Evolutionary conservation across 1,284 basidiomycete species (phyloP).

Genomic region (Macrocystidia cucumis): DNA sequence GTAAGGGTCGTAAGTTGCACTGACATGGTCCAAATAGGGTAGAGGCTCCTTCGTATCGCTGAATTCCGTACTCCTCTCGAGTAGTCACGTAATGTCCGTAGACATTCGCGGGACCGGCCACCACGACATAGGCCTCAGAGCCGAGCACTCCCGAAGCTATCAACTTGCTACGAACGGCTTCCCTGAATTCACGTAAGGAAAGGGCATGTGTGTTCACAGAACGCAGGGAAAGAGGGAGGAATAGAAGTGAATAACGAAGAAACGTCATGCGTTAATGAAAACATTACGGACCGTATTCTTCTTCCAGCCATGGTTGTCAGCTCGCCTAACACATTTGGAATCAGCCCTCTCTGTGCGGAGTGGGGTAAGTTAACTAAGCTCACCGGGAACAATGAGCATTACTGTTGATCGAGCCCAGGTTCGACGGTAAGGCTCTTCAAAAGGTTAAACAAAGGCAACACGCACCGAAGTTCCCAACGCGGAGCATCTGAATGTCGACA

Average conservation of each 20-base stretch:
- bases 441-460: slow-evolving; percentile 5
- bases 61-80: slow-evolving; percentile 66
- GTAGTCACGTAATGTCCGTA: slow-evolving; percentile 76
- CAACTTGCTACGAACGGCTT: slow-evolving; percentile 51
- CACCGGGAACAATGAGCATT: slow-evolving; percentile 70
- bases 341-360: no score
- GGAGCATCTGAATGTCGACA: slow-evolving; percentile 75
- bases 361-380: no score
- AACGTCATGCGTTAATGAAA: slow-evolving; percentile 5
- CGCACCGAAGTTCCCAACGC: slow-evolving; percentile 63
- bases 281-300: slow-evolving; percentile 38
- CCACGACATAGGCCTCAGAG: slow-evolving; percentile 62
- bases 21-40: slow-evolving; percentile 73
- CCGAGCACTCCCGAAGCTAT: slow-evolving; percentile 57
- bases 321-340: slow-evolving; percentile 26
- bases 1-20: slow-evolving; percentile 16
- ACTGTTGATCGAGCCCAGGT: slow-evolving; percentile 26
- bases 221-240: slow-evolving; percentile 10
- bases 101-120: slow-evolving; percentile 76
- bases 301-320: slow-evolving; percentile 53
- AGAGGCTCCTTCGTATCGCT: slow-evolving; percentile 79
- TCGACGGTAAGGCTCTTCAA: slow-evolving; percentile 1
- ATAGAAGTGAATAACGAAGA: slow-evolving; percentile 5
- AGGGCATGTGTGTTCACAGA: slow-evolving; percentile 1
- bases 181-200: slow-evolving; percentile 16